Conservation (phyloP, 305 asterid species). For the Fraxinus albicans region DNA sequence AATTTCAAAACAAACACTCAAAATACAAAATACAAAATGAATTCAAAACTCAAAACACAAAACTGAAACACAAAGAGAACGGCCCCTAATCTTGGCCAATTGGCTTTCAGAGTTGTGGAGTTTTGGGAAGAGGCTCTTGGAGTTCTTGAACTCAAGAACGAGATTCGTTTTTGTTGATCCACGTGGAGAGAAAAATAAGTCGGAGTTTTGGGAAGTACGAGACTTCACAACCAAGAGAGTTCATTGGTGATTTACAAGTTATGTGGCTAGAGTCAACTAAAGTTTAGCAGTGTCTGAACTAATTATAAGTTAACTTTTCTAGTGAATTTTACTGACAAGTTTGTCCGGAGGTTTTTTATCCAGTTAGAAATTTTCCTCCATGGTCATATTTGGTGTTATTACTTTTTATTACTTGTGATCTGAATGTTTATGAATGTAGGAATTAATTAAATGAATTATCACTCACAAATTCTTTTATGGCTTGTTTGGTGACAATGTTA, state of each 20-base stretch:
- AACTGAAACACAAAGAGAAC: too few relatives aligned
- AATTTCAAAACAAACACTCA: too few relatives aligned
- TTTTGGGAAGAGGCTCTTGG: neutral
- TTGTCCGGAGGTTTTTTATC: too few relatives aligned
- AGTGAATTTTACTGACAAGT: neutral
- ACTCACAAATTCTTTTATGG: neutral
- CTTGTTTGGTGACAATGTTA: neutral
- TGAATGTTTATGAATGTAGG: neutral
- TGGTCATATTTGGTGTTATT: neutral
- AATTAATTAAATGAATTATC: neutral
- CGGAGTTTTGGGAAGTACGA: neutral
- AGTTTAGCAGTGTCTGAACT: neutral
- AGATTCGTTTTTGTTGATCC: neutral
- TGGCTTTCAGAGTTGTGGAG: neutral
- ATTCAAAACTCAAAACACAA: too few relatives aligned
- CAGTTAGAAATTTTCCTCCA: neutral
- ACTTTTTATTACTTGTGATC: neutral
- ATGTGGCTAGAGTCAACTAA: neutral
- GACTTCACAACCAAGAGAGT: neutral
- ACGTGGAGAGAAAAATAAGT: neutral
- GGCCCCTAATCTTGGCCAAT: too few relatives aligned
- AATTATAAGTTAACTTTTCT: too few relatives aligned
- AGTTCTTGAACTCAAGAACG: neutral
- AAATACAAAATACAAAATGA: too few relatives aligned
- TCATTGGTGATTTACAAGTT: neutral